Evolutionary conservation across 2,329 filamentous ascomycete species (phyloP).

Genomic region (Sclerotinia trifoliorum): DNA sequence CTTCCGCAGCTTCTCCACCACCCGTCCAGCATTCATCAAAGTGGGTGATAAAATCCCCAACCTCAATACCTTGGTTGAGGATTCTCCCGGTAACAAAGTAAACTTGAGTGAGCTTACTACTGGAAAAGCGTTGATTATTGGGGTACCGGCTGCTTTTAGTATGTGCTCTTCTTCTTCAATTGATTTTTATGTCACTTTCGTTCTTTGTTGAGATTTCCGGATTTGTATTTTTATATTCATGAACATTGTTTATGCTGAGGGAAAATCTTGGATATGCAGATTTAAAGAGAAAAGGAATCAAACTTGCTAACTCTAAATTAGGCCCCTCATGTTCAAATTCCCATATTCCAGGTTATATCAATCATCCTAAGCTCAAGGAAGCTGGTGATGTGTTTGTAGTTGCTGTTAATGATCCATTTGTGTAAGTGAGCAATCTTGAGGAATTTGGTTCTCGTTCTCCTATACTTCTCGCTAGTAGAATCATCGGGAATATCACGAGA

Average conservation of each 20-base stretch:
- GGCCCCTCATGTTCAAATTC: constrained; percentile 62
- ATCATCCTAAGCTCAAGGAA: constrained; percentile 71
- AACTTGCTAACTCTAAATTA: constrained; percentile 30
- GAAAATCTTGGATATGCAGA: not conserved
- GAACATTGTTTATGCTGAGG: too few species aligned
- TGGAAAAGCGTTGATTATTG: constrained; percentile 78
- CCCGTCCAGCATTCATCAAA: constrained; percentile 63
- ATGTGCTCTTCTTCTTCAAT: constrained; percentile 32
- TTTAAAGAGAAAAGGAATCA: not conserved
- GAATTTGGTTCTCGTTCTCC: too few species aligned
- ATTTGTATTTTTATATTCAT: not conserved
- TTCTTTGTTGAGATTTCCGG: not conserved
- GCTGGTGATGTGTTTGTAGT: constrained; percentile 87
- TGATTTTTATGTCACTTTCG: not conserved
- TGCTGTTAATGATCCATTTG: constrained; percentile 91
- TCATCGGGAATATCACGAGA: not conserved
- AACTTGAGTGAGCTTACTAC: constrained; percentile 74
- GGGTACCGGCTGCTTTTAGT: constrained; percentile 78
- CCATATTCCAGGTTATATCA: constrained; percentile 86
- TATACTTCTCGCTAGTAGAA: not conserved
- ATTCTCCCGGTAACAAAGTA: constrained; percentile 88
- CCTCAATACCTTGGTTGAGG: constrained; percentile 75
- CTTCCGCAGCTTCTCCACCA: constrained; percentile 58
- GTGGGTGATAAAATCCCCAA: constrained; percentile 77
- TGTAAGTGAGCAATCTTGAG: constrained; percentile 56